Percentiles rank a stretch among this genome's conserved stretches.
Conservation (phyloP, 225 moss, liverwort and hornwort species). For the Neckera pumila region DNA sequence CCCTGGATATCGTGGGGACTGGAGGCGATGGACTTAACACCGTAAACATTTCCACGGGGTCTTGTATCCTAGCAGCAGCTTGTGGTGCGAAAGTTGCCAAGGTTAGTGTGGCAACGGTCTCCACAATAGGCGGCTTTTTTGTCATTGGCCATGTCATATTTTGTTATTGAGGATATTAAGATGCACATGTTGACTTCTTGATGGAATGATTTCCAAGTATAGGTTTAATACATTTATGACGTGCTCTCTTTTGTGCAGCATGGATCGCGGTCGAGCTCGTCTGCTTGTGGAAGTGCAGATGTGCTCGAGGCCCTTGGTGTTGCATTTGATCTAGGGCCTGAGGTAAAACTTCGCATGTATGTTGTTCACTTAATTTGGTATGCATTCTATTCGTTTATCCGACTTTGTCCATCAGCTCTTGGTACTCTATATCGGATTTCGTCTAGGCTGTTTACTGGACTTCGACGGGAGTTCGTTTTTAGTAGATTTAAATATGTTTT, state of each 20-base stretch:
- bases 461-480: not conserved
- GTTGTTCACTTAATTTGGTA: not conserved
- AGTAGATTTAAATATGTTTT: not conserved
- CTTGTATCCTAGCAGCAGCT: slow-evolving; percentile 88
- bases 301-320: slow-evolving; percentile 91
- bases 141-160: not conserved
- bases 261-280: slow-evolving; percentile 91
- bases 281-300: slow-evolving; percentile 99
- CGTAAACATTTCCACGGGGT: slow-evolving; percentile 92
- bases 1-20: slow-evolving; percentile 93
- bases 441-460: not conserved
- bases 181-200: not conserved
- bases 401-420: not conserved
- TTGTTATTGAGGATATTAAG: not conserved
- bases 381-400: not conserved
- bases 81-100: slow-evolving; percentile 94
- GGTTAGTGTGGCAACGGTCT: slow-evolving; percentile 14
- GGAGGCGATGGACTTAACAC: slow-evolving; percentile 95
- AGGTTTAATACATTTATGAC: not conserved
- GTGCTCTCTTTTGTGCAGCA: slow-evolving; percentile 35
- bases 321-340: slow-evolving; percentile 84
- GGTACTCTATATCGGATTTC: not conserved
- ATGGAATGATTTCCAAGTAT: not conserved
- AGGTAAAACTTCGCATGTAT: slow-evolving; percentile 23
- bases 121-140: not conserved